Evolutionary conservation across 192 early-diverging fungal species (phyloP), one percentile per base, ranked within the genome.

Genomic region (Coemansia umbellata): DNA sequence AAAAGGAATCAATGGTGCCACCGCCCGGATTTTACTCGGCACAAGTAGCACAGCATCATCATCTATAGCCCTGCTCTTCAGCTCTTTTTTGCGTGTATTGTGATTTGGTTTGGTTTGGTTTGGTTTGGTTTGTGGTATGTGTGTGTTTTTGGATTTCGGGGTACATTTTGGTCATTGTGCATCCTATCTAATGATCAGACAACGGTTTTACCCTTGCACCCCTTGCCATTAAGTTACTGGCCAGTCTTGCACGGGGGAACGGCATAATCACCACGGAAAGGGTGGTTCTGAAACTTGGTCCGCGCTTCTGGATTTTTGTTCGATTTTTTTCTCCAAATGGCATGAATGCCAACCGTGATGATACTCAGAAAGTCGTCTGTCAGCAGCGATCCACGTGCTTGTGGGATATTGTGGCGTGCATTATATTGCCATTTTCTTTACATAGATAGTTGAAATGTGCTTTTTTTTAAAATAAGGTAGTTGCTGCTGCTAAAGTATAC

Each of bases 211-310:
- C 60, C 43, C 43, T 45, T 39, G 52, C 45, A 40, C 37, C 47
- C 72, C 72, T 47, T 53, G 72, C 72, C 72, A 6, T 15, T 27
- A 28, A 27, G 37, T 18, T 35, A 14, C 61, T 56, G 72, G 72
- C 72, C 59, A 58, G 61, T 75, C 72, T 75, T 23, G 72, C 72
- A 57, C 40, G 65, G 64, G 64, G 71, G 71, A 74, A 74, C 71
- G 71, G 58, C 53, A 39, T 47, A 43, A 37, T 37, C 13, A 31
- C 67, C 60, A 74, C 59, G 55, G 55, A 68, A 53, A 50, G 44
- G 65, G 60, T 10, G 35, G 42, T 37, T 42, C 48, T 37, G 57
- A 67, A 74, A 66, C 61, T 58, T 37, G 45, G 53, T 74, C 65
- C 65, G 56, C 57, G 72, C 72, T 40, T 50, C 55, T 66, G 51